phyloP scores from a whole-genome alignment of 208 protist genomes.

The Blastocrithidia nonstop region DNA sequence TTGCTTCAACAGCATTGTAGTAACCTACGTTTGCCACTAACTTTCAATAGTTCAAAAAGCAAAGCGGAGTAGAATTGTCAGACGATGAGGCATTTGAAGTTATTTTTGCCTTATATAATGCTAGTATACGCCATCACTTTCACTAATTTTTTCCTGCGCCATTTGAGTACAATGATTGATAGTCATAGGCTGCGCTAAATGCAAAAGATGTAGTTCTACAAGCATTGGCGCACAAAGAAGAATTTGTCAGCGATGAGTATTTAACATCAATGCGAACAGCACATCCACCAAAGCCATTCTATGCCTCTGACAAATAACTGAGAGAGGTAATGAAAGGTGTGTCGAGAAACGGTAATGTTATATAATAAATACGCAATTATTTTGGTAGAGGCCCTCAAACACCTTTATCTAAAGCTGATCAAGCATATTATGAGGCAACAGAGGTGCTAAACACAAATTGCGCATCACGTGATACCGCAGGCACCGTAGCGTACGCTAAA shows the following conservation, averaged over 20 bases:
- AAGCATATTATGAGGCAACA: conserved; percentile 37
- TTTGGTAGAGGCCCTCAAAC: conserved; percentile 46
- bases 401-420: conserved; percentile 36
- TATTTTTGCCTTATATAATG: conserved; percentile 38
- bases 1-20: background rate
- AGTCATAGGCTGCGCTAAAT: conserved; percentile 16
- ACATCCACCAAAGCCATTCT: conserved; percentile 35
- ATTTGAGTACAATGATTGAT: conserved; percentile 50
- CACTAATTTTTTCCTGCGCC: conserved; percentile 54
- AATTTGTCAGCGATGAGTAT: conserved; percentile 14
- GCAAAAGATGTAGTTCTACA: conserved; percentile 24
- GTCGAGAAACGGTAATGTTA: conserved; percentile 8
- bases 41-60: background rate
- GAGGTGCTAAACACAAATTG: conserved; percentile 12
- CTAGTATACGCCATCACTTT: conserved; percentile 62
- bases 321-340: conserved; percentile 21
- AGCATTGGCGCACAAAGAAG: conserved; percentile 16
- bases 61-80: conserved; percentile 18
- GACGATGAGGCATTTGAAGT: conserved; percentile 63
- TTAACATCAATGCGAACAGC: conserved; percentile 35
- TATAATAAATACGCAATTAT: conserved; percentile 28
- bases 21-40: background rate
- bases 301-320: conserved; percentile 50
- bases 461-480: conserved; percentile 44
- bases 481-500: conserved; percentile 20